These are phyloP conservation scores for Amesomyces nigricolor DNA, from an alignment of 2,329 filamentous ascomycete species.

Conservation along the genomic window DNA sequence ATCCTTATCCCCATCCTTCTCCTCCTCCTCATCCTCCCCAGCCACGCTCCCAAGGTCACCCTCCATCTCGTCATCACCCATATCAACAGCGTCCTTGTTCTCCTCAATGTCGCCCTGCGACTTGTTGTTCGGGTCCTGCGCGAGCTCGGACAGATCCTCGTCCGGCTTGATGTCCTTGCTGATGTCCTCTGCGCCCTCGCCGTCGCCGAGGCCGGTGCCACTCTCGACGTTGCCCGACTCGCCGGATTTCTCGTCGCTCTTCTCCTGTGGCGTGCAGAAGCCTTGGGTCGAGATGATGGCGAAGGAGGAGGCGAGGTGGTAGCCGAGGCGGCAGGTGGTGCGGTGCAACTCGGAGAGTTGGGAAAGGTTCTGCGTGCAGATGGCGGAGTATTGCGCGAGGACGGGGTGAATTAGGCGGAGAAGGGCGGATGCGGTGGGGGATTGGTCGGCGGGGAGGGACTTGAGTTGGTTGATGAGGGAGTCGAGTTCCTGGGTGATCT, in stretches of 20 bases:
- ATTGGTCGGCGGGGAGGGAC: constrained; percentile 35
- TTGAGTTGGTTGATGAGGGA: constrained; percentile 36
- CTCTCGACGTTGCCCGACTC: constrained; percentile 77
- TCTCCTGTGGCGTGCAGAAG: constrained; percentile 86
- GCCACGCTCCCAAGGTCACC: constrained; percentile 69
- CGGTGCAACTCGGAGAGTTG: constrained; percentile 61
- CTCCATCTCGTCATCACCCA: constrained; percentile 87
- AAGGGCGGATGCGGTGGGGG: constrained; percentile 44
- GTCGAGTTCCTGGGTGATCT: constrained; percentile 43
- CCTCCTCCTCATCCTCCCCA: constrained; percentile 54
- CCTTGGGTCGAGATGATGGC: constrained; percentile 74
- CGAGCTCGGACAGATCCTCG: constrained; percentile 86
- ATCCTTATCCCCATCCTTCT: constrained; percentile 58
- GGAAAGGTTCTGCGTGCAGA: constrained; percentile 53
- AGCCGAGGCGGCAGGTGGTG: constrained; percentile 66
- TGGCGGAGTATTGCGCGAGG: constrained; percentile 63
- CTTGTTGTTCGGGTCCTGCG: constrained; percentile 72
- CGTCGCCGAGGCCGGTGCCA: constrained; percentile 90
- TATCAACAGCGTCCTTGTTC: constrained; percentile 81
- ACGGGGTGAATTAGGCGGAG: constrained; percentile 63
- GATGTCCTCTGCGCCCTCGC: constrained; percentile 92
- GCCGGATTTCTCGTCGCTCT: constrained; percentile 62
- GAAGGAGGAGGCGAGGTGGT: constrained; percentile 71
- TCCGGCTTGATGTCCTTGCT: constrained; percentile 94
- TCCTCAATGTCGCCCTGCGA: constrained; percentile 64